These are phyloP conservation scores for Picochlorum sp. DNA, from an alignment of 139 green algal species.

Conservation along the genomic window DNA sequence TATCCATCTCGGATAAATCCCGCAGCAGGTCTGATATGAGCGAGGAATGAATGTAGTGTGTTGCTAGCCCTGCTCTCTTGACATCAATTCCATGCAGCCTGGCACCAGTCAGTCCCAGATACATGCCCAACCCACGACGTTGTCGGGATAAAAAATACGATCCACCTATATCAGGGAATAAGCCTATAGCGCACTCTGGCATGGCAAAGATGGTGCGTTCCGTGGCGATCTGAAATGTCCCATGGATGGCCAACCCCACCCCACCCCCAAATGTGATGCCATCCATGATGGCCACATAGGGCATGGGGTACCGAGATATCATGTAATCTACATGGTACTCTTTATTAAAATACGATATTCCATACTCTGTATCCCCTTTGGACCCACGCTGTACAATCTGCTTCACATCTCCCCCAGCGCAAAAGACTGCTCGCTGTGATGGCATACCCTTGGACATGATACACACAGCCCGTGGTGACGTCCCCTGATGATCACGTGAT, in stretches of 20 bases:
- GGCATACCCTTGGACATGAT: conserved; percentile 1
- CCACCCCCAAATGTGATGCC: conserved; percentile 92
- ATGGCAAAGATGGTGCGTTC: conserved; percentile 91
- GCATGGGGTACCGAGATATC: conserved; percentile 37
- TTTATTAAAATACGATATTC: conserved; percentile 34
- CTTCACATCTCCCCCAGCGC: conserved; percentile 80
- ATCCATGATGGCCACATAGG: conserved; percentile 80
- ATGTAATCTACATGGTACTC: conserved; percentile 49
- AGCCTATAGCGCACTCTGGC: conserved; percentile 91
- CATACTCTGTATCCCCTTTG: conserved; percentile 25
- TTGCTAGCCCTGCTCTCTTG: conserved; percentile 66
- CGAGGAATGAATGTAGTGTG: conserved; percentile 65
- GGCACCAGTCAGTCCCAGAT: conserved; percentile 71
- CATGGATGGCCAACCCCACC: conserved; percentile 77
- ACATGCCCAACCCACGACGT: conserved; percentile 54
- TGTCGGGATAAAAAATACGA: conserved; percentile 71
- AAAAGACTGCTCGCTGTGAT: conserved; percentile 58
- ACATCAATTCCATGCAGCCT: conserved; percentile 62
- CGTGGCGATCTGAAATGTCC: conserved; percentile 77
- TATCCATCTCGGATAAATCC: neutral
- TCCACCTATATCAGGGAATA: conserved; percentile 91
- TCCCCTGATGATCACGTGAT: too few relatives aligned
- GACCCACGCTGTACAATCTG: conserved; percentile 33
- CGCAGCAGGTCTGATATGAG: conserved; percentile 39
- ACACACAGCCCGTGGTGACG: neutral